These are phyloP conservation scores for Akanthomyces lecanii DNA, from an alignment of 2,329 filamentous ascomycete genomes.

Conservation along the genomic window DNA sequence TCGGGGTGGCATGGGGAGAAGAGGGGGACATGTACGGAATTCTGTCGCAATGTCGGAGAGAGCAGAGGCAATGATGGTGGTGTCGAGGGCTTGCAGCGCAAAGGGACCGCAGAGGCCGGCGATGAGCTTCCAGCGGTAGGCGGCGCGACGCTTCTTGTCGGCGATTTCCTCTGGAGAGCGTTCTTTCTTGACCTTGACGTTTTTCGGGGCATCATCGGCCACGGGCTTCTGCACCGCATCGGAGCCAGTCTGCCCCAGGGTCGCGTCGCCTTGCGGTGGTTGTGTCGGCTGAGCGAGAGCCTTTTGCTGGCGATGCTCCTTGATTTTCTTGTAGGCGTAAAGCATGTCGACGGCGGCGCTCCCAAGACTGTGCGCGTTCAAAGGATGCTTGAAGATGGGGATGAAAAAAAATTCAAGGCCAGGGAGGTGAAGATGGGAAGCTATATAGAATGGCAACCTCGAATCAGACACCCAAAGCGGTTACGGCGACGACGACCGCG, in stretches of 20 bases:
- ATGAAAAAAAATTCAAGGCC: too few relatives aligned
- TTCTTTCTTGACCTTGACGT: neutral
- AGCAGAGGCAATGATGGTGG: constrained; percentile 43
- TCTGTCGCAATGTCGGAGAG: constrained; percentile 10
- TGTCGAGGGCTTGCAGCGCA: constrained; percentile 55
- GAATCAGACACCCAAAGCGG: neutral
- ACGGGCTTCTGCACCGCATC: neutral
- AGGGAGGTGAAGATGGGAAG: neutral
- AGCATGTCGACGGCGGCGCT: neutral
- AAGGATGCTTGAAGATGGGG: neutral
- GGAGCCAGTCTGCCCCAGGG: neutral
- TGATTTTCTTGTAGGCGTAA: constrained; percentile 14
- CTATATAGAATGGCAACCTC: neutral
- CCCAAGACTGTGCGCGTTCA: too few relatives aligned
- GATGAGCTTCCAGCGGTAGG: constrained; percentile 52
- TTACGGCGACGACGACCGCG: neutral
- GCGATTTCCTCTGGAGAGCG: constrained; percentile 12
- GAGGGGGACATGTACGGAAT: neutral
- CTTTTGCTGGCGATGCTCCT: constrained; percentile 14
- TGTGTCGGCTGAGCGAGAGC: neutral
- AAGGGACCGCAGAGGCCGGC: constrained; percentile 53
- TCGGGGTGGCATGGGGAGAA: neutral
- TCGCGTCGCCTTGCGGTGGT: neutral
- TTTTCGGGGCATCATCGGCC: neutral
- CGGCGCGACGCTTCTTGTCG: constrained; percentile 11